Conservation (phyloP, 352 stramenopile genomes). For the Phytopythium vexans region DNA sequence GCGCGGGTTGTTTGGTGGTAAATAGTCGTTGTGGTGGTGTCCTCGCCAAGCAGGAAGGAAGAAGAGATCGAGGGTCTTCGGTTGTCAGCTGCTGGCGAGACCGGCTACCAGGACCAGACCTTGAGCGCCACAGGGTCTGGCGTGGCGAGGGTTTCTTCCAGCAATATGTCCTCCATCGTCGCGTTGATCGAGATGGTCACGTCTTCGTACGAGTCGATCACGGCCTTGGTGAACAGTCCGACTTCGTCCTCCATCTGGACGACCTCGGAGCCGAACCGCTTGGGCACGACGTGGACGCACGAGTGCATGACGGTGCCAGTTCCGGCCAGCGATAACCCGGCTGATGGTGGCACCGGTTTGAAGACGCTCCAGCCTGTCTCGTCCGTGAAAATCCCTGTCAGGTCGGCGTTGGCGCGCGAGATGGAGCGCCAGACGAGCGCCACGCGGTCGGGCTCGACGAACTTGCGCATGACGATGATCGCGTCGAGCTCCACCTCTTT, state of each 20-base stretch:
- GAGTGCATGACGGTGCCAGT: conserved; percentile 40
- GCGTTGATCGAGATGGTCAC: conserved; percentile 42
- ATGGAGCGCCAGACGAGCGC: conserved; percentile 53
- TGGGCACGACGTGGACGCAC: conserved; percentile 39
- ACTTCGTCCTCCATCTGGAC: conserved; percentile 22
- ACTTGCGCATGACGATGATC: conserved; percentile 46
- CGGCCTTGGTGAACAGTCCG: conserved; percentile 45
- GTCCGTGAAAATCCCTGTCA: conserved; percentile 49
- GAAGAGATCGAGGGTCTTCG: too few species aligned
- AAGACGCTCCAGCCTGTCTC: conserved; percentile 65
- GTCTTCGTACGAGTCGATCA: conserved; percentile 55
- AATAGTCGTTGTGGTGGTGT: too few species aligned
- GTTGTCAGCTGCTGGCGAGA: too few species aligned
- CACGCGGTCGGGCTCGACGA: conserved; percentile 36
- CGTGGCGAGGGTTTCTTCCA: conserved; percentile 24
- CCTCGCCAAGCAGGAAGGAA: too few species aligned
- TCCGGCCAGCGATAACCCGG: conserved; percentile 11
- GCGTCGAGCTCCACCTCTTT: conserved; percentile 27
- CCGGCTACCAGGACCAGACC: conserved; percentile 5
- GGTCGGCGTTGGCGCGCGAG: conserved; percentile 29
- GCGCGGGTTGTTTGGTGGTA: too few species aligned
- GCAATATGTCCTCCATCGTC: conserved; percentile 49
- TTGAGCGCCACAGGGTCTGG: background rate
- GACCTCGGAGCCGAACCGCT: conserved; percentile 14
- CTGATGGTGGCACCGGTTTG: conserved; percentile 28